Percentiles rank a stretch among this genome's conserved stretches.
phyloP scores from a whole-genome alignment of 2,329 filamentous ascomycete genomes.

The Aspergillus fischeri region DNA sequence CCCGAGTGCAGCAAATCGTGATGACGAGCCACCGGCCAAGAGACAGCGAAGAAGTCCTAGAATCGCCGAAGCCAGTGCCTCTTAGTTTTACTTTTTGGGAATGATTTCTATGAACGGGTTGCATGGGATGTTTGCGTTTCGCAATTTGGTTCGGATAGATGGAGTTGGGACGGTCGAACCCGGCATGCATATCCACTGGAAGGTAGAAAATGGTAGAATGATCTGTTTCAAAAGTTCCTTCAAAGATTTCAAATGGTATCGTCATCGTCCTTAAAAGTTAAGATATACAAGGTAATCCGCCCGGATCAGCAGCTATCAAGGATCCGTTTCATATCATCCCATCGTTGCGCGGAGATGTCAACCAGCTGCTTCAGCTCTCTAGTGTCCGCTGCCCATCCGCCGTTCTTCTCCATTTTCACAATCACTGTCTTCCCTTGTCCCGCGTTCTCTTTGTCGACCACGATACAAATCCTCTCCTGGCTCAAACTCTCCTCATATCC shows the following conservation, averaged over 20 bases:
- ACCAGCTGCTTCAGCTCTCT: slow-evolving; percentile 60
- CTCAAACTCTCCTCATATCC: slow-evolving; percentile 83
- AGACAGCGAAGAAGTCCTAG: slow-evolving; percentile 29
- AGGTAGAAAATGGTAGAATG: background rate
- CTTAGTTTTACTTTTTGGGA: background rate
- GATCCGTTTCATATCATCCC: slow-evolving; percentile 54
- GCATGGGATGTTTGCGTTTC: background rate
- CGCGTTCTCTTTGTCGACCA: slow-evolving; percentile 58
- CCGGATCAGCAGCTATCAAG: slow-evolving; percentile 28
- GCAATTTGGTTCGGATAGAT: background rate
- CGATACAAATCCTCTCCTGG: slow-evolving; percentile 74
- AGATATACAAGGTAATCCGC: slow-evolving; percentile 9
- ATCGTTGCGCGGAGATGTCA: slow-evolving; percentile 58
- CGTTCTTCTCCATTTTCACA: slow-evolving; percentile 74
- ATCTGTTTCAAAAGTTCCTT: background rate
- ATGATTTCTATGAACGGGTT: background rate
- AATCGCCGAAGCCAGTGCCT: slow-evolving; percentile 2
- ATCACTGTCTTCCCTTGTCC: slow-evolving; percentile 52
- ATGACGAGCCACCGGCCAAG: slow-evolving; percentile 33
- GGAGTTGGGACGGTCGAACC: background rate
- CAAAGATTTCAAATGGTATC: slow-evolving; percentile 21
- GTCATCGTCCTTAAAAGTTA: slow-evolving; percentile 12
- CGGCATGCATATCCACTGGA: background rate
- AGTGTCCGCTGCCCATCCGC: slow-evolving; percentile 66
- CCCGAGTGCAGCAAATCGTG: slow-evolving; percentile 15